These are phyloP conservation scores for Fusarium mangiferae DNA, from an alignment of 2,329 filamentous ascomycete genomes.

Conservation along the genomic window DNA sequence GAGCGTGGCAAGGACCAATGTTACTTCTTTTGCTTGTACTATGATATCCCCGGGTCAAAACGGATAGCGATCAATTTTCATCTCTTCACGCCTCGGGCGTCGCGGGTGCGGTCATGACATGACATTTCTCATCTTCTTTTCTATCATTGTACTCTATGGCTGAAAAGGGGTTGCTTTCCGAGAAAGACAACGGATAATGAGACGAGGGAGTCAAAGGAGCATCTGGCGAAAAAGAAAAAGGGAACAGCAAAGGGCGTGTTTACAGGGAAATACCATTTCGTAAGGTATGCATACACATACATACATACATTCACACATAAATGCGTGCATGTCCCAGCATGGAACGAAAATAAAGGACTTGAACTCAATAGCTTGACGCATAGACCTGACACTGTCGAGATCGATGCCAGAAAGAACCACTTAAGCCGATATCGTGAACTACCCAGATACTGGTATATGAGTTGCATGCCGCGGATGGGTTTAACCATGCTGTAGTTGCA, in stretches of 20 bases:
- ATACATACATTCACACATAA: neutral
- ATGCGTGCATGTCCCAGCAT: neutral
- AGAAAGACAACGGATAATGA: constrained; percentile 3
- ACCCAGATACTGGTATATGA: neutral
- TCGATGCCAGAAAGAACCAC: neutral
- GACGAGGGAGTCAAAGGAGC: constrained; percentile 24
- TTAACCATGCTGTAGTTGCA: no score
- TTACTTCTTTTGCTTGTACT: constrained; percentile 30
- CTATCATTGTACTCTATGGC: constrained; percentile 9
- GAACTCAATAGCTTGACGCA: neutral
- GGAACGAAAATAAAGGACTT: neutral
- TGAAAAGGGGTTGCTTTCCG: constrained; percentile 8
- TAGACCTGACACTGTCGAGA: neutral
- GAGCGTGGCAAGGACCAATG: constrained; percentile 6
- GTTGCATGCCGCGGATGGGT: neutral
- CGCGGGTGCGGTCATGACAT: neutral
- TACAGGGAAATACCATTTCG: constrained; percentile 11
- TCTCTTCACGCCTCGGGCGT: constrained; percentile 3
- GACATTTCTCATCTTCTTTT: constrained; percentile 9
- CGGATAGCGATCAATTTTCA: constrained; percentile 31
- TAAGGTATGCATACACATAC: constrained; percentile 7
- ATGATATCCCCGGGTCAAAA: constrained; percentile 38
- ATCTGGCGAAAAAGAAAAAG: constrained; percentile 17
- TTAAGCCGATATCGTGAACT: constrained; percentile 12
- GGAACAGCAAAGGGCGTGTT: neutral